Evolutionary conservation across 306 rosid genomes (phyloP).

Genomic region (Oxytropis ochrocephala): DNA sequence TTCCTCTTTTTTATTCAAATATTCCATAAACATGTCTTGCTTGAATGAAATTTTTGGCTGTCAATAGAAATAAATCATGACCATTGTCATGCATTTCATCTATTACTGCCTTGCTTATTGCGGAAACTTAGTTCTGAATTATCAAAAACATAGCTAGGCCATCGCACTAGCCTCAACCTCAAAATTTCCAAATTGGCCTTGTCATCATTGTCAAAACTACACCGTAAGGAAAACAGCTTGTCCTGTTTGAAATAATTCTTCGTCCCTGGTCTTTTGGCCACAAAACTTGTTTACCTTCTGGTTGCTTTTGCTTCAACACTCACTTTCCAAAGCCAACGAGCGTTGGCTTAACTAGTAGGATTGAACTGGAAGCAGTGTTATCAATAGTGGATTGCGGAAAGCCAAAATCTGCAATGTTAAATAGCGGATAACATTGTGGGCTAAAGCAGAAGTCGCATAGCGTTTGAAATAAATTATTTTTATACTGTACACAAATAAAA

Average conservation of each 20-base stretch:
- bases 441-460: no score
- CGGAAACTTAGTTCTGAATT: slow-evolving; percentile 6
- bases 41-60: not conserved
- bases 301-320: not conserved
- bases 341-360: not conserved
- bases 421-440: no score
- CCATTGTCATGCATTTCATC: slow-evolving; percentile 1
- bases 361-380: not conserved
- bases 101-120: not conserved
- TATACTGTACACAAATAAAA: no score
- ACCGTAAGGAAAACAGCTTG: not conserved
- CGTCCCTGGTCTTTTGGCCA: not conserved
- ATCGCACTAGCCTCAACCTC: not conserved
- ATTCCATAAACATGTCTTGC: slow-evolving; percentile 2
- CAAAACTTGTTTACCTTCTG: not conserved
- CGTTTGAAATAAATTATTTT: no score
- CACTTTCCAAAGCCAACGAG: not conserved
- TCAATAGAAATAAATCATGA: not conserved
- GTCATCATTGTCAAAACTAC: not conserved
- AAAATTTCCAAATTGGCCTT: not conserved
- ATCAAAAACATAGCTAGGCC: not conserved
- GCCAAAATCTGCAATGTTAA: no score
- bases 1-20: slow-evolving; percentile 23
- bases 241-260: not conserved
- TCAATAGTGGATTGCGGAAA: no score